These are phyloP conservation scores for Beauveria medogensis DNA, from an alignment of 2,329 filamentous ascomycete genomes.

Conservation along the genomic window DNA sequence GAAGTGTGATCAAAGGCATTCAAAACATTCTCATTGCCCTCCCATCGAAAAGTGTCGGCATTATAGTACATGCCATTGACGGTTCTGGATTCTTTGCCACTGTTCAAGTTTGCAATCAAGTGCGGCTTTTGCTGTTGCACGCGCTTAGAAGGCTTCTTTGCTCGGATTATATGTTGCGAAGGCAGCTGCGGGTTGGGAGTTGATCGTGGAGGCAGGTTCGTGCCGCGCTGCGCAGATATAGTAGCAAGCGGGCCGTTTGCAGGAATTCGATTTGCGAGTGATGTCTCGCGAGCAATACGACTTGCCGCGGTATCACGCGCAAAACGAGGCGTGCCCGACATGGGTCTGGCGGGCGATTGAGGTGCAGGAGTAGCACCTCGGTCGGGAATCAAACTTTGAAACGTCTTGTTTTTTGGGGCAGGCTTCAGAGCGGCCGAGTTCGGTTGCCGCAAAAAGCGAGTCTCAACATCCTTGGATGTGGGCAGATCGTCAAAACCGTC, in stretches of 20 bases:
- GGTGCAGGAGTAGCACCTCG: conserved; percentile 45
- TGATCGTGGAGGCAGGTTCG: conserved; percentile 42
- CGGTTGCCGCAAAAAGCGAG: conserved; percentile 74
- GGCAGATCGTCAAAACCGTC: conserved; percentile 93
- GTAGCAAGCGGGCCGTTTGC: conserved; percentile 46
- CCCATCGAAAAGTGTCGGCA: conserved; percentile 78
- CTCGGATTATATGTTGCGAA: conserved; percentile 34
- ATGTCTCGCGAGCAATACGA: conserved; percentile 55
- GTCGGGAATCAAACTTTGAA: conserved; percentile 47
- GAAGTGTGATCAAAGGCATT: conserved; percentile 63
- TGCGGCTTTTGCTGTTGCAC: conserved; percentile 69
- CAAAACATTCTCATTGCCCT: conserved; percentile 87
- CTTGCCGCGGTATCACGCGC: conserved; percentile 59
- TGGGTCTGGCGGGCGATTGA: conserved; percentile 47
- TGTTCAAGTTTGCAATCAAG: conserved; percentile 76
- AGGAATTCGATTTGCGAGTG: conserved; percentile 50
- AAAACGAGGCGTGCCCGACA: conserved; percentile 48
- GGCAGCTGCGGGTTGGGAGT: conserved; percentile 35
- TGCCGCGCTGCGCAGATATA: conserved; percentile 46
- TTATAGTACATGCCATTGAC: conserved; percentile 97
- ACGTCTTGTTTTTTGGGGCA: conserved; percentile 46
- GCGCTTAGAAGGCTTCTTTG: conserved; percentile 49
- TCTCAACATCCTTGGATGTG: conserved; percentile 75
- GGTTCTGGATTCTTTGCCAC: conserved; percentile 68
- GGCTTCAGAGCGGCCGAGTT: conserved; percentile 61